These are phyloP conservation scores for Aspergillus asperescens DNA, from an alignment of 495 filamentous ascomycete species.

Conservation along the genomic window DNA sequence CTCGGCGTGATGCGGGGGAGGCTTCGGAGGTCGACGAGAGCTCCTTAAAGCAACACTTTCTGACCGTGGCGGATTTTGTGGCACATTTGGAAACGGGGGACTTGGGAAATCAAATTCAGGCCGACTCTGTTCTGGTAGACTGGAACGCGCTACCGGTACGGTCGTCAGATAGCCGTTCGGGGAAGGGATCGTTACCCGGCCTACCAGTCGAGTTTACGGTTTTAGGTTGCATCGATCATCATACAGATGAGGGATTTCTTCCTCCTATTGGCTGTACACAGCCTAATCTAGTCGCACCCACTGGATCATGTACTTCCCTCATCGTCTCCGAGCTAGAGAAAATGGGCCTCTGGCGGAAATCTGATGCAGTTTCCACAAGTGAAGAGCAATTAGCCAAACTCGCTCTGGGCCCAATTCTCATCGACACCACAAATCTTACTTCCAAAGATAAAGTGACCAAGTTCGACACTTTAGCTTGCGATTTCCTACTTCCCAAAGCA, in stretches of 20 bases:
- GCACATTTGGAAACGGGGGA: slow-evolving; percentile 14
- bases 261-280: slow-evolving; percentile 26
- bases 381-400: slow-evolving; percentile 64
- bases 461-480: slow-evolving; percentile 59
- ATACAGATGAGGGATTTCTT: slow-evolving; percentile 70
- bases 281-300: slow-evolving; percentile 60
- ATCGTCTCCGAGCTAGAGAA: slow-evolving; percentile 57
- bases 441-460: slow-evolving; percentile 66
- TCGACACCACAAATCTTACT: slow-evolving; percentile 77
- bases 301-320: slow-evolving; percentile 76
- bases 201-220: slow-evolving; percentile 46
- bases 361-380: slow-evolving; percentile 6
- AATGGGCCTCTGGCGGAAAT: slow-evolving; percentile 49
- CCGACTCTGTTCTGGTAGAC: slow-evolving; percentile 66
- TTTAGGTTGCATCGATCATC: slow-evolving; percentile 85
- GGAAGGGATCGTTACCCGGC: slow-evolving; percentile 28
- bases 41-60: slow-evolving; percentile 32
- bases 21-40: slow-evolving; percentile 25
- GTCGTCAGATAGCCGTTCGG: slow-evolving; percentile 26
- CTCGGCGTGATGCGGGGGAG: slow-evolving; percentile 25
- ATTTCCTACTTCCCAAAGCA: slow-evolving; percentile 51
- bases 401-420: slow-evolving; percentile 72
- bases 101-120: slow-evolving; percentile 18
- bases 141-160: slow-evolving; percentile 72
- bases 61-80: slow-evolving; percentile 41